Base-by-base conservation (phyloP, 169 alveolate species). In the Blepharisma undulans region DNA sequence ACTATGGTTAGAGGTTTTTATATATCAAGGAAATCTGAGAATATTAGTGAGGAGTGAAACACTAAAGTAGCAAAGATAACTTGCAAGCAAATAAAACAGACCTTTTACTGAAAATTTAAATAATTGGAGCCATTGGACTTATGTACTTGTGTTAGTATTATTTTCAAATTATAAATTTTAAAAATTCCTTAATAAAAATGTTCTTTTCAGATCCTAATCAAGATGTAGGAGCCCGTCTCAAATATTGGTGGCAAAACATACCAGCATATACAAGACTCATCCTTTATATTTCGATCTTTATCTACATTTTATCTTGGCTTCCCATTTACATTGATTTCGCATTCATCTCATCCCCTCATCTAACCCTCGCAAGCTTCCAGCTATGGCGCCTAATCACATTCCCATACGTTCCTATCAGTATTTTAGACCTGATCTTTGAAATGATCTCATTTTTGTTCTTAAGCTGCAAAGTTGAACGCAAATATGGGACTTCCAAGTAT, bases 401-500 rank as follows among this genome's bases (percentile, higher is more conserved):
- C 27, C 89, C 89, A 25, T 60, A 33, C 36, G 77, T 84, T n/a
- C 77, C 78, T 22, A 22, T 25, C 61, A 76, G 89, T 34, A 33
- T 84, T 22, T 25, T 84, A 22, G 27, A 22, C 77, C 10, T 84
- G 48, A 25, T 76, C 29, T 88, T 76, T 48, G 32, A 27, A 21
- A 19, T 33, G 66, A 19, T 61, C 71, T 88, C 34, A 48, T n/a
- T 88, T 36, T 12, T 29, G 27, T 27, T 66, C 76, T 22, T 21
- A 16, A 19, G 82, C 87, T 33, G 30, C 30, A 25, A 21, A 25
- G 10, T 16, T 3, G 92, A 88, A 88, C 27, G 87, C 10, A 22
- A 25, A 88, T 29, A 30, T n/a, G 87, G 92, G n/a, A 88, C 92
- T 19, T 18, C 76, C 25, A n/a, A 72, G 59, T 88, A 76, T 76